phyloP scores from a whole-genome alignment of 495 filamentous ascomycete species.

The Achaetomiella virescens region DNA sequence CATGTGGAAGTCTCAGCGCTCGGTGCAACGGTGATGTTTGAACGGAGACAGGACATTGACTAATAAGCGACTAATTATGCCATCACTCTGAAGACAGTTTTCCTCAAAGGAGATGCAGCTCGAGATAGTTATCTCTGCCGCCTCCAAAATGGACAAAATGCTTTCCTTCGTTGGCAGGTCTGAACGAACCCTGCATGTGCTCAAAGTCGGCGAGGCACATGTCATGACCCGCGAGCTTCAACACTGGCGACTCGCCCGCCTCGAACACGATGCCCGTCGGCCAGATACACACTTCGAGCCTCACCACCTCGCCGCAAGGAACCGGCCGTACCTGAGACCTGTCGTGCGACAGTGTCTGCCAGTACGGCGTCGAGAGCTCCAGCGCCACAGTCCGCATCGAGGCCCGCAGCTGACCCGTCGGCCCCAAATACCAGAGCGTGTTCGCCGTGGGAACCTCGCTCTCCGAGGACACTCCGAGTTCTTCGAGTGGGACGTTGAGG shows the following conservation, averaged over 20 bases:
- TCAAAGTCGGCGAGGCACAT: neutral
- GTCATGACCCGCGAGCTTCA: neutral
- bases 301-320: neutral
- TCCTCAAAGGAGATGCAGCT: neutral
- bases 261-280: neutral
- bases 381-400: neutral
- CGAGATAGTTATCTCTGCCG: neutral
- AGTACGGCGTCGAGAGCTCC: neutral
- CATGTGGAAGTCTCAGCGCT: too few species aligned
- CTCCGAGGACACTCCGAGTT: neutral
- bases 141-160: neutral
- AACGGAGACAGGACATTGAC: too few species aligned
- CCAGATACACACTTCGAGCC: neutral
- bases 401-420: neutral
- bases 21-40: too few species aligned
- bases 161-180: neutral
- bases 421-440: neutral
- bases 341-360: neutral
- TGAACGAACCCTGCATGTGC: neutral
- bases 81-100: too few species aligned
- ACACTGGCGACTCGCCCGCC: neutral
- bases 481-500: neutral
- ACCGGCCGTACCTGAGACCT: neutral
- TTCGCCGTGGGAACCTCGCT: neutral
- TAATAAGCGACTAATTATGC: too few species aligned